Evolutionary conservation across 805 yeast species (phyloP).

Genomic region (Schwanniomyces vanrijiae): DNA sequence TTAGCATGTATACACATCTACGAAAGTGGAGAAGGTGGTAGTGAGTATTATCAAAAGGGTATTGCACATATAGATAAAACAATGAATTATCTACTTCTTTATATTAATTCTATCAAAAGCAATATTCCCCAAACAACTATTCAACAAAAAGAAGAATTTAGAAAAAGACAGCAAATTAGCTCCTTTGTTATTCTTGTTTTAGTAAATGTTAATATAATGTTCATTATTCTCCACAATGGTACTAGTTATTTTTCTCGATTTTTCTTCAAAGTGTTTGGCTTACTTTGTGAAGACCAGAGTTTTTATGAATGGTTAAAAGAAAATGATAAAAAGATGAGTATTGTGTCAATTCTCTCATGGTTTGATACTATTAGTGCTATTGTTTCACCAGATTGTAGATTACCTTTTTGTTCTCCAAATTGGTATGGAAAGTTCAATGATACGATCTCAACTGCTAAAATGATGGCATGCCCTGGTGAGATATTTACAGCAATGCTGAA

Average conservation of each 20-base stretch:
- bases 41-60: constrained; percentile 52
- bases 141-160: constrained; percentile 8
- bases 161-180: constrained; percentile 18
- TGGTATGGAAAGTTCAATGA: constrained; percentile 51
- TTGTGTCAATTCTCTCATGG: constrained; percentile 57
- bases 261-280: constrained; percentile 49
- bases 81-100: constrained; percentile 53
- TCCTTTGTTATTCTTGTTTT: constrained; percentile 47
- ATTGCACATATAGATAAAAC: constrained; percentile 55
- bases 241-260: constrained; percentile 50
- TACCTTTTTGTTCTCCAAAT: constrained; percentile 51
- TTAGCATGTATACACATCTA: constrained; percentile 58
- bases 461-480: constrained; percentile 65
- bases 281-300: constrained; percentile 44
- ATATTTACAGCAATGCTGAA: constrained; percentile 47
- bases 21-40: constrained; percentile 49
- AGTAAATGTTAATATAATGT: constrained; percentile 54
- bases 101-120: constrained; percentile 20
- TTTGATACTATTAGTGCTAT: constrained; percentile 58
- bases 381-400: constrained; percentile 55
- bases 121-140: not conserved
- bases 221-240: constrained; percentile 55
- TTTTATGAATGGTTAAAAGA: constrained; percentile 43
- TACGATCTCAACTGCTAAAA: constrained; percentile 46
- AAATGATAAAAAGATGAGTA: constrained; percentile 48